These are phyloP conservation scores for Dovyalis caffra DNA, from an alignment of 345 rosid genomes.

Conservation along the genomic window DNA sequence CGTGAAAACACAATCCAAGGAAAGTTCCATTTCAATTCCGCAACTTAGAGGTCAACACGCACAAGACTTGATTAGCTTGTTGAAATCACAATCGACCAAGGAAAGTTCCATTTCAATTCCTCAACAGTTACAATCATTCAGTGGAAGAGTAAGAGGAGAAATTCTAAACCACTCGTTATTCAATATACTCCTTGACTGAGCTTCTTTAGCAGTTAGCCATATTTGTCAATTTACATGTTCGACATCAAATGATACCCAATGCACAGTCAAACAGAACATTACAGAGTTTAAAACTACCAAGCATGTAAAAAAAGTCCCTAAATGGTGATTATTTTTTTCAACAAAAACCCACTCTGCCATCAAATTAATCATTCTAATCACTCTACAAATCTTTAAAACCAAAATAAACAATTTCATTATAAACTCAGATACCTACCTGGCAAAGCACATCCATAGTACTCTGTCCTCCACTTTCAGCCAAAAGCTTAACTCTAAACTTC, in stretches of 20 bases:
- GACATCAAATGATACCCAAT: not conserved
- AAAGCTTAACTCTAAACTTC: slow-evolving; percentile 87
- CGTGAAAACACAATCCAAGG: not conserved
- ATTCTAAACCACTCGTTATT: not conserved
- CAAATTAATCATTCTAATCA: not conserved
- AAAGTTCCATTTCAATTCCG: not conserved
- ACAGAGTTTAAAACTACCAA: not conserved
- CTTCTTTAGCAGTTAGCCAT: not conserved
- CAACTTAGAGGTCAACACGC: no score
- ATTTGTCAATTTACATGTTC: not conserved
- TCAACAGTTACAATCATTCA: not conserved
- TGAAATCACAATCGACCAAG: not conserved
- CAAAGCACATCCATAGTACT: slow-evolving; percentile 91
- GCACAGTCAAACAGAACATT: not conserved
- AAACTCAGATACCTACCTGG: slow-evolving; percentile 46
- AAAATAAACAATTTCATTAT: not conserved
- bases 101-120: not conserved
- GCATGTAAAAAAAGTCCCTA: not conserved
- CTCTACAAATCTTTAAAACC: not conserved
- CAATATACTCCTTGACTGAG: not conserved
- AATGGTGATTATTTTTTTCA: not conserved
- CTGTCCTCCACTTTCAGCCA: slow-evolving; percentile 85
- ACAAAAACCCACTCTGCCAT: not conserved
- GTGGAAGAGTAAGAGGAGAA: not conserved
- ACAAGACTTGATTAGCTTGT: not conserved